A percentile compares a stretch with the other conserved stretches of the same genome.
Conservation (phyloP, 1,284 basidiomycete genomes). For the Rhodotorula sp. region DNA sequence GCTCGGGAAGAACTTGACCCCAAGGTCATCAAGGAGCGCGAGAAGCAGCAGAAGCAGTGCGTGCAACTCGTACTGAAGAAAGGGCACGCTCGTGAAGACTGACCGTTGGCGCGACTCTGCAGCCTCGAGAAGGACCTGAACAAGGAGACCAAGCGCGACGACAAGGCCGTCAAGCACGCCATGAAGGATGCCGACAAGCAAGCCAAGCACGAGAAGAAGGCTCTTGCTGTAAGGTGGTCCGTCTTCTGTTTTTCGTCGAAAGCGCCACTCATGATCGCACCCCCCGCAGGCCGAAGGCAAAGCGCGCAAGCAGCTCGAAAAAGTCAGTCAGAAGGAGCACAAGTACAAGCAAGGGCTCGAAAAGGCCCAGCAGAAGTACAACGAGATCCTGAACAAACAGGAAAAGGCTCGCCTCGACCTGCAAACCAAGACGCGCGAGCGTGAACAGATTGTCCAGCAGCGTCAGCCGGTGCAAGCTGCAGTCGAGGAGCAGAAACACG, state of each 20-base stretch:
- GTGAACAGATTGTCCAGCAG: slow-evolving; percentile 3
- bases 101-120: not conserved
- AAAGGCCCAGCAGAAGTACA: slow-evolving; percentile 25
- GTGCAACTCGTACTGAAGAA: not conserved
- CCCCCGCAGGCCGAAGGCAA: slow-evolving; percentile 24
- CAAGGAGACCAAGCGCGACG: slow-evolving; percentile 32
- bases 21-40: slow-evolving; percentile 15
- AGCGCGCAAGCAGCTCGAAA: slow-evolving; percentile 29
- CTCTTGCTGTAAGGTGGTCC: slow-evolving; percentile 19
- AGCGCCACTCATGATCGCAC: no score
- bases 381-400: slow-evolving; percentile 16
- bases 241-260: not conserved
- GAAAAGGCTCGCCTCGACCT: slow-evolving; percentile 28
- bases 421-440: slow-evolving; percentile 15
- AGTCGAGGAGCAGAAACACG: slow-evolving; percentile 22
- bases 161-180: slow-evolving; percentile 20
- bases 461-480: slow-evolving; percentile 16
- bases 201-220: slow-evolving; percentile 32
- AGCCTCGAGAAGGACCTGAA: slow-evolving; percentile 26
- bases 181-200: slow-evolving; percentile 18
- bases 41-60: slow-evolving; percentile 36
- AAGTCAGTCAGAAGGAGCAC: slow-evolving; percentile 27
- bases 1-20: slow-evolving; percentile 2
- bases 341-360: slow-evolving; percentile 21
- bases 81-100: not conserved